Evolutionary conservation across 1,284 basidiomycete genomes (phyloP), one percentile per base, ranked within the genome.

Genomic region (Vanrija sp.): DNA sequence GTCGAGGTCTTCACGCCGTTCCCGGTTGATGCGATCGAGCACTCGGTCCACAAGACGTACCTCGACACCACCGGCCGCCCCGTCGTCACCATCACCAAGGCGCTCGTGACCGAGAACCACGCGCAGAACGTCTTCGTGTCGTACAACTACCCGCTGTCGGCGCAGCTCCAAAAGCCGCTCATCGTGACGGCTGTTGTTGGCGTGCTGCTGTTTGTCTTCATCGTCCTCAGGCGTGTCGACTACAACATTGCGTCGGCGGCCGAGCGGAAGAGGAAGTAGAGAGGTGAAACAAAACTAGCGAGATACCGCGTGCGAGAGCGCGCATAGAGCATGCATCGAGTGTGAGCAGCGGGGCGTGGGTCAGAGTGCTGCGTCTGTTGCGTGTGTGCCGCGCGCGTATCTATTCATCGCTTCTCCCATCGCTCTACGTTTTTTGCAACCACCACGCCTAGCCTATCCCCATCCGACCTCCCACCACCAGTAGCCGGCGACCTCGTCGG

Each of bases 61-160:
- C 85, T 98, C 40, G 95, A 98, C 75, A 92, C 93, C n/a, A 83
- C 82, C 21, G 95, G 96, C 19, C 86, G 95, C 40, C 91, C 90
- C 3, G 81, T 83, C 4, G 78, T 98, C 50, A 83, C 83, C 3
- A 80, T 98, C 58, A 77, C 81, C 50, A 94, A 92, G 78, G 77
- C 82, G 43, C 78, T 86, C 55, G 80, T 92, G 56, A 93, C 90
- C 0, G 84, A 89, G 67, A 85, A 82, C 65, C 92, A 97, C 72
- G 83, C 83, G 10, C 71, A 72, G 51, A 53, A 51, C 18, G 56
- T 75, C 50, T 75, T 69, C 52, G 68, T 95, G 55, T 85, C 86
- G 40, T 97, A 97, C 81, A 85, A 82, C 63, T 86, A 93, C 44
- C 83, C 89, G 6, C 71, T 86, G 54, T 79, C 81, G 28, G 86